Evolutionary conservation across 495 filamentous ascomycete species (phyloP).

Genomic region (Tuber brumale): DNA sequence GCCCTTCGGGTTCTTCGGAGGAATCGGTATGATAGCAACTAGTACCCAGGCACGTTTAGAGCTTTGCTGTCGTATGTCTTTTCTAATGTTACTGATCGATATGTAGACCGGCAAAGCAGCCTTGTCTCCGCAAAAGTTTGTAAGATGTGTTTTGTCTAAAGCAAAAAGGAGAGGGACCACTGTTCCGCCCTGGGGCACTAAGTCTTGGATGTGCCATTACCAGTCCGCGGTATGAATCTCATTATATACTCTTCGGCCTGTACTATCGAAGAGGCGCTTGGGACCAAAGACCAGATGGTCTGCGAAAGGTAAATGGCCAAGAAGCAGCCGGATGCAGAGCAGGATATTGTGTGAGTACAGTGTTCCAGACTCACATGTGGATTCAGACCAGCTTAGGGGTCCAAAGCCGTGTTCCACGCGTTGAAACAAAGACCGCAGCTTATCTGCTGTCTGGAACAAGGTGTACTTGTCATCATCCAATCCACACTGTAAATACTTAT

Average conservation of each 20-base stretch:
- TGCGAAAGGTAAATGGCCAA: background rate
- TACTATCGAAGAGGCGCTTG: background rate
- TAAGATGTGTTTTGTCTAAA: slow-evolving; percentile 6
- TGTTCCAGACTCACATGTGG: background rate
- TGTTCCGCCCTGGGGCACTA: background rate
- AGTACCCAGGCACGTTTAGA: background rate
- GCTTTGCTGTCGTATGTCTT: background rate
- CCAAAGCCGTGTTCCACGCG: too few species aligned
- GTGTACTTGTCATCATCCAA: too few species aligned
- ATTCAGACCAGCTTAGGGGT: background rate
- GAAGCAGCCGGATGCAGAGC: background rate
- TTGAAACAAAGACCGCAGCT: too few species aligned
- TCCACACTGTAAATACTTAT: too few species aligned
- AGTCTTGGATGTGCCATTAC: slow-evolving; percentile 3
- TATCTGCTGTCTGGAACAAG: too few species aligned
- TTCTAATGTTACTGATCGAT: background rate
- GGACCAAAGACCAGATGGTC: background rate
- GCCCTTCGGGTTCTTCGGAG: background rate
- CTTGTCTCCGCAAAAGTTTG: slow-evolving; percentile 14
- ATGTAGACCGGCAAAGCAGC: slow-evolving; percentile 8
- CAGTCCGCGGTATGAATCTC: slow-evolving; percentile 7
- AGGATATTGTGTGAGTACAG: background rate
- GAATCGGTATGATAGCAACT: background rate
- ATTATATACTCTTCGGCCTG: background rate
- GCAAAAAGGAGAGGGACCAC: background rate